These are phyloP conservation scores for Akanthomyces uredinophilus DNA, from an alignment of 2,329 filamentous ascomycete genomes.

Conservation along the genomic window DNA sequence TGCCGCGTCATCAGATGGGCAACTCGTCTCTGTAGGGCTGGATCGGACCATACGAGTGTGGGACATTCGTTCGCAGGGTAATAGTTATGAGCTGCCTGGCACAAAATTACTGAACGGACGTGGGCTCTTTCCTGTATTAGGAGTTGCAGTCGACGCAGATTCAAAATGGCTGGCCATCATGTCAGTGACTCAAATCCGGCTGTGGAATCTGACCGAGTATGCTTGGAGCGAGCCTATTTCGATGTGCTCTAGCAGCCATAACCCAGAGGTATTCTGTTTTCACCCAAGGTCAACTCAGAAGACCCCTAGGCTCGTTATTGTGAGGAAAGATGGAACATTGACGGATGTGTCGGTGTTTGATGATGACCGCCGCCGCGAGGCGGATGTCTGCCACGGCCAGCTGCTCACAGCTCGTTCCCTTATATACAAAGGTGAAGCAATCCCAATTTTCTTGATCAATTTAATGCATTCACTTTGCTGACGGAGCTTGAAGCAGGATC, in stretches of 20 bases:
- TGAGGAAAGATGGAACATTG: constrained; percentile 60
- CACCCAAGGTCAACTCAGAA: constrained; percentile 33
- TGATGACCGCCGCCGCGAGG: constrained; percentile 41
- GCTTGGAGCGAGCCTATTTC: constrained; percentile 51
- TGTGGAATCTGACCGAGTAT: constrained; percentile 59
- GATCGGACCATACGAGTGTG: constrained; percentile 65
- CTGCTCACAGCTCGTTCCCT: constrained; percentile 46
- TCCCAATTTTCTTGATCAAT: too few relatives aligned
- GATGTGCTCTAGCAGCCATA: constrained; percentile 48
- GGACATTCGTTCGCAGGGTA: constrained; percentile 47
- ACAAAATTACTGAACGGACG: constrained; percentile 34
- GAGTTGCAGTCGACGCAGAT: constrained; percentile 58
- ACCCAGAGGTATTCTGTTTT: constrained; percentile 61
- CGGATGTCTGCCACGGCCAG: constrained; percentile 46
- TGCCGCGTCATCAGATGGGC: constrained; percentile 55
- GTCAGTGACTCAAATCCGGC: constrained; percentile 49
- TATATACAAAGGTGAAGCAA: constrained; percentile 30
- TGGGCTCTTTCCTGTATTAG: constrained; percentile 54
- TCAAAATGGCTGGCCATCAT: constrained; percentile 64
- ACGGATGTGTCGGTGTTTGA: constrained; percentile 36
- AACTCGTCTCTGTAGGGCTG: constrained; percentile 64
- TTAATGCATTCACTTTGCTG: not conserved
- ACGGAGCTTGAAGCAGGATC: constrained; percentile 5
- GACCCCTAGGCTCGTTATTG: constrained; percentile 50
- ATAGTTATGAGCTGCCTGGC: constrained; percentile 37